Evolutionary conservation across 2,329 filamentous ascomycete genomes (phyloP), one percentile per base, ranked within the genome.

Genomic region (Alternaria ethzedia): DNA sequence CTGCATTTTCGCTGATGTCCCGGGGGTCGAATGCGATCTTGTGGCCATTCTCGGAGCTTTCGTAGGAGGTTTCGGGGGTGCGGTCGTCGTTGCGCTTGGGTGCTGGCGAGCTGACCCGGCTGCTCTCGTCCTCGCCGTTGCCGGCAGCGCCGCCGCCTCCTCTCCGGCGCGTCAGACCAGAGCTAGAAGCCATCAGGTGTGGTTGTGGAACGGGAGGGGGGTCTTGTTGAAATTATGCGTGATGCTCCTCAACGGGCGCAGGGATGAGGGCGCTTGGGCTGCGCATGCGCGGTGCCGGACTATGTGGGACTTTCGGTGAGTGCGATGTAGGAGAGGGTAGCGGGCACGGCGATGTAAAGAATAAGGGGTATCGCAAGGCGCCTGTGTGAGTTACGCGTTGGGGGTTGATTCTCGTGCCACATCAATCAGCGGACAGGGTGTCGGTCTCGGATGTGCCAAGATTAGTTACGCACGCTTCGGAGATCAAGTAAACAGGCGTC

Each of bases 1-100:
- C 96, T 72, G 91, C 93, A 82, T 90, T 97, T 86, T 99, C 96
- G 83, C 91, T 97, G 76, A 99, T 97, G 82, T 99, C 96, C 81
- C 95, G 88, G 63, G 96, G 96, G 81, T 99, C 96, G 81, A 93
- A 99, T 62, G 94, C 96, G 81, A 99, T 98, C 86, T 96, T 97
- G 87, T 98, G 96, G 71, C 96, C 96, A 84, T 97, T 97, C 83
- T 97, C 95, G 80, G 91, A 83, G 75, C 81, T 94, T 83, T 94
- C 91, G 85, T 97, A 98, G 76, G 91, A 95, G 65, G 96, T 97
- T 83, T 90, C 89, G 59, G 88, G 87, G 20, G 82, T 80, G 68
- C 86, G 83, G 63, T 85, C 85, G 65, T 84, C 88, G 85, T 84
- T 88, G 83, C 84, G 88, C 85, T 83, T 81, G 66, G 89, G 87